phyloP scores from a whole-genome alignment of 305 asterid genomes.

The Rubia tinctorum region DNA sequence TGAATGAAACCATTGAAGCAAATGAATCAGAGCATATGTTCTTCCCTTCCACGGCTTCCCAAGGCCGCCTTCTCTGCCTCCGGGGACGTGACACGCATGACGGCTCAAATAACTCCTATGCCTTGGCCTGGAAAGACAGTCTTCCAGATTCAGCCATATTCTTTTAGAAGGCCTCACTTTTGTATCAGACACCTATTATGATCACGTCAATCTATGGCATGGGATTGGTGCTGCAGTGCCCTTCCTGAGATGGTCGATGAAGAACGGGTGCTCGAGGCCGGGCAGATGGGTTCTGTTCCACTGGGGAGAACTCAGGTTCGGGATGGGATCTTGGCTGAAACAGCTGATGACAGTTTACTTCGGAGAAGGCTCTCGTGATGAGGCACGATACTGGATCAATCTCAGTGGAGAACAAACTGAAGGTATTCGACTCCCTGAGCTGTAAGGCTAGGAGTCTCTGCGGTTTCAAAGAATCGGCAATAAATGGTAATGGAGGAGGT shows the following conservation, averaged over 20 bases:
- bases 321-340: conserved; percentile 50
- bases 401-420: conserved; percentile 40
- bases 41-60: conserved; percentile 42
- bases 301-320: conserved; percentile 47
- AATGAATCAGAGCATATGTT: conserved; percentile 43
- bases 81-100: conserved; percentile 38
- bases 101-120: conserved; percentile 51
- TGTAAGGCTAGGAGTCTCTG: conserved; percentile 51
- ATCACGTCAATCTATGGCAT: conserved; percentile 53
- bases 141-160: conserved; percentile 42
- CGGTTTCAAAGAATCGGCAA: conserved; percentile 23
- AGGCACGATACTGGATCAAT: conserved; percentile 52
- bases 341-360: conserved; percentile 29
- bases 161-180: conserved; percentile 48
- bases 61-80: conserved; percentile 44
- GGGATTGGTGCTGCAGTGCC: conserved; percentile 49
- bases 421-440: conserved; percentile 41
- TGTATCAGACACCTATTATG: conserved; percentile 42
- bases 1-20: conserved; percentile 35
- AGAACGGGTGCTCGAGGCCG: conserved; percentile 42
- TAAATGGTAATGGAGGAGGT: conserved; percentile 21
- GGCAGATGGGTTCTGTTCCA: conserved; percentile 52
- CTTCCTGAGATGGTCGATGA: conserved; percentile 54
- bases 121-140: conserved; percentile 52
- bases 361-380: conserved; percentile 53